Conservation (phyloP, 345 rosid species). For the Acer yangbiense region DNA sequence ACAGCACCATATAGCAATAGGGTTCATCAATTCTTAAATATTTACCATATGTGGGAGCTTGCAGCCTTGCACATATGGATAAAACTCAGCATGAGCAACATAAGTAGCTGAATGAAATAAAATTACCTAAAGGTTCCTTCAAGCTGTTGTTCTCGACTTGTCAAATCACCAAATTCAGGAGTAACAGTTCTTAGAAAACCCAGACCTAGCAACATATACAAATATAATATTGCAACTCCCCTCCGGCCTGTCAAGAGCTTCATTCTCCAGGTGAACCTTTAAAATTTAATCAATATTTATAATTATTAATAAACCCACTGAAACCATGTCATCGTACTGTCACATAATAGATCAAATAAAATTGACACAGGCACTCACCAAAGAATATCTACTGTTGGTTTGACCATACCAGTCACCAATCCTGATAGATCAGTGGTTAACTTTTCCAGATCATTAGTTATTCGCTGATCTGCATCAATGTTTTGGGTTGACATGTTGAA, state of each 20-base stretch:
- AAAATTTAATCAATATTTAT: conserved; percentile 22
- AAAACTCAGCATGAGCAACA: conserved; percentile 11
- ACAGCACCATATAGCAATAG: conserved; percentile 20
- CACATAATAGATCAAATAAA: conserved; percentile 5
- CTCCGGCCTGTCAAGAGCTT: conserved; percentile 89
- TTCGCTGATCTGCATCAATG: conserved; percentile 96
- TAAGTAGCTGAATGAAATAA: conserved; percentile 14
- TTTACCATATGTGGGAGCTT: not conserved
- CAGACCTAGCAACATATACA: conserved; percentile 92
- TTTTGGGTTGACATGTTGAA: conserved; percentile 85
- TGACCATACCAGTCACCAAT: conserved; percentile 96
- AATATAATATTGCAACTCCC: conserved; percentile 91
- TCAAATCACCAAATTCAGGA: conserved; percentile 93
- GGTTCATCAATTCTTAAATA: not conserved
- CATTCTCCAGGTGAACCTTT: conserved; percentile 99
- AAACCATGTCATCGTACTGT: conserved; percentile 15
- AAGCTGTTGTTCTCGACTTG: conserved; percentile 82
- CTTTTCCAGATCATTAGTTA: conserved; percentile 92
- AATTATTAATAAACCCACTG: conserved; percentile 20
- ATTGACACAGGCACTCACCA: conserved; percentile 58
- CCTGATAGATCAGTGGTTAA: conserved; percentile 84
- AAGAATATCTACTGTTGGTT: conserved; percentile 92
- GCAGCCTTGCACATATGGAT: not conserved
- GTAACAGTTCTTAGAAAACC: conserved; percentile 88
- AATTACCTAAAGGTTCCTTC: conserved; percentile 94